Evolutionary conservation across 2,329 filamentous ascomycete genomes (phyloP), one percentile per base, ranked within the genome.

Genomic region (Neospermospora avenae): DNA sequence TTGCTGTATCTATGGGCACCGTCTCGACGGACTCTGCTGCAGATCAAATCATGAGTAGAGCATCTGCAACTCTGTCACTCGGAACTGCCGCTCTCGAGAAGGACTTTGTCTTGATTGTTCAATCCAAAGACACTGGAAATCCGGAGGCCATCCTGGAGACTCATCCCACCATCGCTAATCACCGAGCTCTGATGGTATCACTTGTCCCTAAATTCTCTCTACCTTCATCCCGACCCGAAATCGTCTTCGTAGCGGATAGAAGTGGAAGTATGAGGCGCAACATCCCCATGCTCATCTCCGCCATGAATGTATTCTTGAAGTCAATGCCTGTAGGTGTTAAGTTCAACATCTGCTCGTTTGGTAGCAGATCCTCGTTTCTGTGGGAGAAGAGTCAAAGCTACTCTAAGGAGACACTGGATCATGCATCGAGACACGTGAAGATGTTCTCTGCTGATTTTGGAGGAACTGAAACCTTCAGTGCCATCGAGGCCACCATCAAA

Each of bases 331-430:
- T 85, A 1, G 84, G 85, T 4, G 77, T 82, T 62, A 83, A 83
- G 67, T 90, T 90, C 77, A 89, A 90, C 69, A 86, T 90, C 57
- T 87, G 84, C 70, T 87, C 84, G 4, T 90, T 90, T 55, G 87
- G 87, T 13, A 76, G 71, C 1, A 39, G 6, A 0, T 74, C 77
- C 61, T 63, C 67, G 1, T 81, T 82, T 55, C 72, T 85, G 6
- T 85, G 78, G 76, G 52, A 71, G 0, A 74, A 75, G 28, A 84
- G 81, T 2, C 72, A 74, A 51, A 71, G 72, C 0, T 85, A 84
- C 60, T 75, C 73, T 58, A 74, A 78, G 24, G 71, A 75, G 0
- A 78, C 72, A 0, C 69, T 84, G 0, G 67, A 77, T 0, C 57
- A 74, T 54, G 83, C 82, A 0, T 72, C 74, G 3, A 44, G 61